These are phyloP conservation scores for Hanseniaspora lindneri DNA, from an alignment of 805 yeast genomes.

Conservation along the genomic window DNA sequence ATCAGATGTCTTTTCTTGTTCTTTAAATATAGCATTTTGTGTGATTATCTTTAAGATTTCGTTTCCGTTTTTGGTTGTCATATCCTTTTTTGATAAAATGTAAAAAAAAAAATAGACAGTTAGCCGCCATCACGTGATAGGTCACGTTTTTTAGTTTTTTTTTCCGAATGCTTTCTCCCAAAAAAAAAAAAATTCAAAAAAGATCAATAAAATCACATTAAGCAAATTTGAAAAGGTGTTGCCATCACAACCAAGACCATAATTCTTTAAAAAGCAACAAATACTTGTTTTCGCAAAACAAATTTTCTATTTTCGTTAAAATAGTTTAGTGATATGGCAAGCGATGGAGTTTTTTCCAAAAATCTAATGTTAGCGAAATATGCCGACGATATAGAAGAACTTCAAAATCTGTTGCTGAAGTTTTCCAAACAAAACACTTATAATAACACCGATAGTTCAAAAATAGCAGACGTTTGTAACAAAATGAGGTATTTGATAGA, in stretches of 20 bases:
- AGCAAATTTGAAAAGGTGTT: not conserved
- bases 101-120: not conserved
- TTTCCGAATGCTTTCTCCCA: not conserved
- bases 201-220: not conserved
- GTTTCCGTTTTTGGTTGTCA: too few species aligned
- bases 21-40: too few species aligned
- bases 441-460: not conserved
- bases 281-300: too few species aligned
- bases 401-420: not conserved
- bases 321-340: too few species aligned
- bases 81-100: not conserved
- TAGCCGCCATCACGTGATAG: not conserved
- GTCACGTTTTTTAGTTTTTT: not conserved
- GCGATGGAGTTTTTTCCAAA: not conserved
- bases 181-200: not conserved
- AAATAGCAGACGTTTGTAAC: not conserved
- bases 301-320: too few species aligned
- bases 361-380: not conserved
- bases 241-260: too few species aligned
- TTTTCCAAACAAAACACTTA: not conserved
- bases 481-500: constrained; percentile 9
- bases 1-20: too few species aligned
- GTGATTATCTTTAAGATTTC: too few species aligned
- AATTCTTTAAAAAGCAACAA: too few species aligned
- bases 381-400: not conserved